These are phyloP conservation scores for Diddensiella transvaalensis DNA, from an alignment of 805 yeast genomes.

Conservation along the genomic window DNA sequence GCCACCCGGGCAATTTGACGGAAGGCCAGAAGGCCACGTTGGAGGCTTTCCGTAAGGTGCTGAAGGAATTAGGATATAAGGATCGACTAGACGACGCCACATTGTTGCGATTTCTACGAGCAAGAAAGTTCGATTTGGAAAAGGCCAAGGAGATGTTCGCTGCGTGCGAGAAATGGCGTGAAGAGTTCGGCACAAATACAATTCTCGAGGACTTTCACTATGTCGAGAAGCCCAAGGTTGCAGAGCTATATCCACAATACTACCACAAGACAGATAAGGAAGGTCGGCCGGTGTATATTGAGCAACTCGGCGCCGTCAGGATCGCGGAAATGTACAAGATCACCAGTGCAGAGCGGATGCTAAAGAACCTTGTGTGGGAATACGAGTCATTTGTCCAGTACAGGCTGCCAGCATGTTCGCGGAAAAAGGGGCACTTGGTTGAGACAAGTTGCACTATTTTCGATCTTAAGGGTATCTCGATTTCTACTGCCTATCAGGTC, in stretches of 20 bases:
- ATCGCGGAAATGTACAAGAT: slow-evolving; percentile 87
- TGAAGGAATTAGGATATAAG: slow-evolving; percentile 63
- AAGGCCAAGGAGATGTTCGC: slow-evolving; percentile 79
- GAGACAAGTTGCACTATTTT: slow-evolving; percentile 96
- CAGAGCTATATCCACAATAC: slow-evolving; percentile 89
- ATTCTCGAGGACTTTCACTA: slow-evolving; percentile 84
- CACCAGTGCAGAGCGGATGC: slow-evolving; percentile 94
- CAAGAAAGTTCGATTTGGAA: slow-evolving; percentile 85
- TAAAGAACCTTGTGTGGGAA: slow-evolving; percentile 95
- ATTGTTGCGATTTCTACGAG: slow-evolving; percentile 78
- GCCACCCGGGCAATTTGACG: slow-evolving; percentile 78
- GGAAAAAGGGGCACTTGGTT: slow-evolving; percentile 69
- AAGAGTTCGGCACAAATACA: slow-evolving; percentile 79
- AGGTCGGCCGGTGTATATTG: slow-evolving; percentile 94
- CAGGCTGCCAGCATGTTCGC: slow-evolving; percentile 92
- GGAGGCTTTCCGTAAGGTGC: slow-evolving; percentile 52
- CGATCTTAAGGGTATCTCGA: slow-evolving; percentile 91
- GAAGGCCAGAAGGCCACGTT: slow-evolving; percentile 62
- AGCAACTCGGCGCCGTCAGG: slow-evolving; percentile 89
- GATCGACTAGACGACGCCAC: slow-evolving; percentile 85
- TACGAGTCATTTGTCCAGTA: slow-evolving; percentile 82
- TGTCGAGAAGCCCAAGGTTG: slow-evolving; percentile 88
- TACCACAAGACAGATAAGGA: slow-evolving; percentile 96
- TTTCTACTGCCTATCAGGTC: slow-evolving; percentile 80
- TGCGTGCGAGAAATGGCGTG: slow-evolving; percentile 89